Evolutionary conservation across 768 basidiomycete species (phyloP), one percentile per base, ranked within the genome.

Genomic region (Cystofilobasidium macerans): DNA sequence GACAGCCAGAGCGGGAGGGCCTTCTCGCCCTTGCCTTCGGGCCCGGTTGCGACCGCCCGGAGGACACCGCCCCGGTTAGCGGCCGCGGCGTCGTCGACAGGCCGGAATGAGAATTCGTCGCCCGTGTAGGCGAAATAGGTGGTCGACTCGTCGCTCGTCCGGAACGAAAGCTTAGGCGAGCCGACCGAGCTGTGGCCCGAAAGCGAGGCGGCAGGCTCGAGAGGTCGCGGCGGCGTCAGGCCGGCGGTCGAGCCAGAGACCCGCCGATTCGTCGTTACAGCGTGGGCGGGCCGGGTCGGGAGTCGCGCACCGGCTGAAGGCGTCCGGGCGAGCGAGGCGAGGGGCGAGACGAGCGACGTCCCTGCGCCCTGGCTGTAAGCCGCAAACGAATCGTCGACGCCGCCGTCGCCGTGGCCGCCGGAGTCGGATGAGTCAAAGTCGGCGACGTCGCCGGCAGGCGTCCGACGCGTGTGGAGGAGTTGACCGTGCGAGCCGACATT

Each of bases 21-120:
- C 30, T 30, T 11, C 51, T 54, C 51, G 51, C 51, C 51, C 28
- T 54, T 30, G 26, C 51, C 51, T 1, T 54, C 51, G 28, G 30
- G 4, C 3, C 28, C 51, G 14, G 51, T 54, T 30, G 28, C 28
- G 18, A 54, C 30, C 18, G 51, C 51, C 30, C 51, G 26, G 51
- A 54, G 51, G 5, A 32, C 28, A 7, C 51, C 51, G 26, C 51
- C 51, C 30, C 51, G 51, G 30, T 18, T 3, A 30, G 51, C 51
- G 28, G 51, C 51, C 4, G 28, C 51, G 14, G 51, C 51, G 51
- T 54, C 51, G 51, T 54, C 51, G 51, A 54, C 51, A 16, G 51
- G 51, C 16, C 51, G 51, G 51, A 54, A 54, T 13, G 51, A 3
- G 20, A 54, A 54, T 13, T 7, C 28, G 28, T 54, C 51, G 51